phyloP scores from a whole-genome alignment of 1,284 basidiomycete species.

The Coriolopsis trogii region DNA sequence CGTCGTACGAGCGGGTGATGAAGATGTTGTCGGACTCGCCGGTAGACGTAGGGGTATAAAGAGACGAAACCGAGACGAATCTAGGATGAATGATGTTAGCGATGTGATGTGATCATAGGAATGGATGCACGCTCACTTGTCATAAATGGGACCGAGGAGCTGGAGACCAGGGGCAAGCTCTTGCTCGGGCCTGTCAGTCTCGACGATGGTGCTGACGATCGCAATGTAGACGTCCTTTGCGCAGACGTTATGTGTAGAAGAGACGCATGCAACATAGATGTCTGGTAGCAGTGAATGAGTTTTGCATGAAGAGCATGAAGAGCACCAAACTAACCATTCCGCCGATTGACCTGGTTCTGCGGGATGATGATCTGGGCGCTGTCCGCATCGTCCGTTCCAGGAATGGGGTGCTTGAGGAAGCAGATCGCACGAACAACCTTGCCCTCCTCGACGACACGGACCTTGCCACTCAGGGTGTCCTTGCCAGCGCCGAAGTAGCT shows the following conservation, averaged over 20 bases:
- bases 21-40: constrained; percentile 90
- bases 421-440: constrained; percentile 98
- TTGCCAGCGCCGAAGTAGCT: constrained; percentile 91
- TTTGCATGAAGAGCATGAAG: neutral
- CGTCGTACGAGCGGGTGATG: constrained; percentile 97
- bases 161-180: constrained; percentile 93
- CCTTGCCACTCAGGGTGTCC: constrained; percentile 68
- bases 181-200: constrained; percentile 90
- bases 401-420: constrained; percentile 97
- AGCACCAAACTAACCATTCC: constrained; percentile 74
- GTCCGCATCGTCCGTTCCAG: constrained; percentile 95
- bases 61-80: constrained; percentile 87
- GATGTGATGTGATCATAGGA: neutral
- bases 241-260: constrained; percentile 96
- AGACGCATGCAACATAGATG: constrained; percentile 98
- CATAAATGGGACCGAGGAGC: constrained; percentile 91
- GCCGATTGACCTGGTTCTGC: constrained; percentile 94
- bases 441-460: constrained; percentile 89
- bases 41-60: constrained; percentile 88
- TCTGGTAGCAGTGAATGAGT: constrained; percentile 56
- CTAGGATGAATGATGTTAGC: constrained; percentile 43
- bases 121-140: constrained; percentile 71
- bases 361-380: constrained; percentile 98
- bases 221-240: constrained; percentile 95
- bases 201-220: constrained; percentile 98